phyloP scores from a whole-genome alignment of 306 rosid species.

The Corylus avellana region DNA sequence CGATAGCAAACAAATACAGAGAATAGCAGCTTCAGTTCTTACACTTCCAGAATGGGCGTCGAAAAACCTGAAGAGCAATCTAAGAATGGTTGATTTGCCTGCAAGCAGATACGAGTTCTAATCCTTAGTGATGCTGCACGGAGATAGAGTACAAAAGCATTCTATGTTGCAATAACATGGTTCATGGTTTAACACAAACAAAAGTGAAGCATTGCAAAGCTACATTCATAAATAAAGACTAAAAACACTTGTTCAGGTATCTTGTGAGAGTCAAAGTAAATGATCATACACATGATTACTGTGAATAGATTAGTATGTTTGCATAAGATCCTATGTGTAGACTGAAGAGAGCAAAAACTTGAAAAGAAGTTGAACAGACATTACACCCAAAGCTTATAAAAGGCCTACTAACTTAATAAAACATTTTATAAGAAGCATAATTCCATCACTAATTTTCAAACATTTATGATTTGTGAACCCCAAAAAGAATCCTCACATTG shows the following conservation, averaged over 20 bases:
- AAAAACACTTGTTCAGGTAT: background rate
- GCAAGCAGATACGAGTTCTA: constrained; percentile 46
- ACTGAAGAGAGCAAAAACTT: background rate
- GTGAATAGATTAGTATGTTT: background rate
- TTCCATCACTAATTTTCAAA: background rate
- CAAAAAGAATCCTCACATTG: no score
- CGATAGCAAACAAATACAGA: constrained; percentile 29
- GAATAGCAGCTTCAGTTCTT: constrained; percentile 49
- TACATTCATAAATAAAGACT: background rate
- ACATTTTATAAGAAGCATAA: background rate
- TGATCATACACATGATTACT: background rate
- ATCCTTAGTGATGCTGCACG: constrained; percentile 28
- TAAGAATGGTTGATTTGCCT: constrained; percentile 96
- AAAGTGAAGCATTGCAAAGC: background rate
- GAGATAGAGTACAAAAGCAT: constrained; percentile 7
- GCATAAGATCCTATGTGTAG: background rate
- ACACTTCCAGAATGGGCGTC: constrained; percentile 89
- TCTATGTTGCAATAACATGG: background rate
- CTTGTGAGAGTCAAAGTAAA: background rate
- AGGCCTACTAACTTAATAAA: background rate
- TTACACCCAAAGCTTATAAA: background rate
- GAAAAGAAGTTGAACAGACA: background rate
- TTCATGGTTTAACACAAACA: background rate
- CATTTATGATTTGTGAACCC: background rate
- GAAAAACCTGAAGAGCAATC: constrained; percentile 92